Evolutionary conservation across 106 monocot genomes (phyloP).

Genomic region (Apostasia ramifera): DNA sequence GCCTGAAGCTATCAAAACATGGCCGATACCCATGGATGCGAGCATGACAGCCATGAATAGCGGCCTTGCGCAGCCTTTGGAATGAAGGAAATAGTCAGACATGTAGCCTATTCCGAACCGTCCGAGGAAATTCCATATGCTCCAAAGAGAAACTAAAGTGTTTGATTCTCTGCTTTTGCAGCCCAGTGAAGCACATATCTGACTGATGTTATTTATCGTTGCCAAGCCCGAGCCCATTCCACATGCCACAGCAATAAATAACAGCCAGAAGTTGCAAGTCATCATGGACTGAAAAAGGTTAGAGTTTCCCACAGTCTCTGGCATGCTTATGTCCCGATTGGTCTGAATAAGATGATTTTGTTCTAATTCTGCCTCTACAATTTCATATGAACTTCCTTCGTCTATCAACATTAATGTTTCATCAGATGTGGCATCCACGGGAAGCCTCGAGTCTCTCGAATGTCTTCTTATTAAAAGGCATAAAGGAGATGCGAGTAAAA

Average conservation of each 20-base stretch:
- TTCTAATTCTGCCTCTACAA: background rate
- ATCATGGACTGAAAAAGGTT: conserved; percentile 27
- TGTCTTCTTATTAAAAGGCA: conserved; percentile 6
- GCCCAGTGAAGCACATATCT: conserved; percentile 33
- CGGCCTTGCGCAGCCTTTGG: conserved; percentile 28
- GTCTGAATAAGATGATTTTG: background rate
- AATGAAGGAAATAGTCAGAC: conserved; percentile 63
- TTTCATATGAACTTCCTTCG: conserved; percentile 3
- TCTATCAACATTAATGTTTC: conserved; percentile 11
- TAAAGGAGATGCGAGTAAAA: conserved; percentile 32
- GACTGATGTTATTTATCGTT: conserved; percentile 50
- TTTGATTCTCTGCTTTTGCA: conserved; percentile 39
- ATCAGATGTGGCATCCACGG: background rate
- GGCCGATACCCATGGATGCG: conserved; percentile 33
- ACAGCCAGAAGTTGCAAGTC: conserved; percentile 36
- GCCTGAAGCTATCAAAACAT: conserved; percentile 26
- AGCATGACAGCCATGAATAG: conserved; percentile 29
- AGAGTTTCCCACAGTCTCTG: conserved; percentile 6
- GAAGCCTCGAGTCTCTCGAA: background rate
- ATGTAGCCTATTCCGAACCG: conserved; percentile 59
- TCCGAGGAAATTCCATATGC: conserved; percentile 93
- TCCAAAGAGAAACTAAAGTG: conserved; percentile 81
- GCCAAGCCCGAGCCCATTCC: conserved; percentile 44
- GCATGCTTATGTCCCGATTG: background rate
- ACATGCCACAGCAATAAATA: conserved; percentile 43